Base-by-base conservation (phyloP, 1,284 basidiomycete genomes). In the Schizophyllum amplum region DNA sequence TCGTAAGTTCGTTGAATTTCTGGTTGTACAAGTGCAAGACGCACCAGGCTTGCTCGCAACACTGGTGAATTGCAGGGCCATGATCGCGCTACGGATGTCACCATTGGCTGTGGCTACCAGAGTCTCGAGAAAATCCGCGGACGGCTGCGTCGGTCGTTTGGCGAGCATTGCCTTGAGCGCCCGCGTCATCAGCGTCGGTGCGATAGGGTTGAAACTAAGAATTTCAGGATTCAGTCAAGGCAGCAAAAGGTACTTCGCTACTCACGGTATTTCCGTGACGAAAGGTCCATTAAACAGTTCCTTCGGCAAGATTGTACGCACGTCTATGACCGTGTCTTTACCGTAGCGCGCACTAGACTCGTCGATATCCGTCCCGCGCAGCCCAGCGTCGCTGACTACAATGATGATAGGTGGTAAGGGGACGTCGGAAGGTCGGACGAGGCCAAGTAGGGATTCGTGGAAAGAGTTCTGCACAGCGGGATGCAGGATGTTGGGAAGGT, bases 11-110 rank as follows among this genome's bases (percentile, higher is more conserved):
- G 55, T 5, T 6, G 5, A 33, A 33, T 17, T 13, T 13, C 13
- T 42, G 2, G 3, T 9, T 42, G 4, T 13, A 4, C 13, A 9
- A 17, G 11, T 17, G 33, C 3, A 9, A 3, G 70, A 71, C 2
- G 65, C 65, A 21, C 66, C 56, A 1, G 66, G 66, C 26, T 72
- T 61, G 54, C 74, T 72, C 15, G 75, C 67, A 17, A 79, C 64
- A 64, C 79, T 89, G 0, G 86, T 78, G 67, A 98, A 92, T 66
- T 99, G 92, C 4, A 98, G 76, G 0, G 89, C 85, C 83, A 95
- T 98, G 60, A 97, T 81, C 0, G 95, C 96, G 57, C 90, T 92
- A 47, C 96, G 78, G 20, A 99, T 89, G 67, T 99, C 96, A 0
- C 96, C 96, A 64, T 88, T 88, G 0, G 90, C 81, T 0, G 89